A percentile compares a stretch with the other conserved stretches of the same genome.
Conservation (phyloP, 2,329 filamentous ascomycete species). For the Penicillium sp. region DNA sequence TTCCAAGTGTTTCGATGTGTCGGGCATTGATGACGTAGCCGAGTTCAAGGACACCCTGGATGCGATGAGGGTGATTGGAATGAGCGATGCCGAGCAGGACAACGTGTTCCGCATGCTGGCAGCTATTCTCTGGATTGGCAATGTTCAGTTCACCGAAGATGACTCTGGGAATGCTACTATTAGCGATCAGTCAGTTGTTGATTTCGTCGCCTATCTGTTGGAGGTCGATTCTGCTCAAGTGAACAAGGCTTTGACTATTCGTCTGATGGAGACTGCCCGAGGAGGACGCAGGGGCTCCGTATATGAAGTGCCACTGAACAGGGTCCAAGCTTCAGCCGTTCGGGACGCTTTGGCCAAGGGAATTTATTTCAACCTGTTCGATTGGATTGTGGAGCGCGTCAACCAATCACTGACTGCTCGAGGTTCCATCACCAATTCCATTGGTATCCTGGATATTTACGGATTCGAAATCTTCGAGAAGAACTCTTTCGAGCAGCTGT, state of each 20-base stretch:
- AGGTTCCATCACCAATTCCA: constrained; percentile 73
- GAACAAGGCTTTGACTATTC: constrained; percentile 82
- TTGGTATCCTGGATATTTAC: constrained; percentile 98
- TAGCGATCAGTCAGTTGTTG: constrained; percentile 82
- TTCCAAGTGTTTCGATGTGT: constrained; percentile 92
- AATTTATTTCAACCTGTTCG: constrained; percentile 97
- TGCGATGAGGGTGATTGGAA: constrained; percentile 91
- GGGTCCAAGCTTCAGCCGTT: constrained; percentile 78
- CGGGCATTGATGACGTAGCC: constrained; percentile 84
- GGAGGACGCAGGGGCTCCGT: constrained; percentile 65
- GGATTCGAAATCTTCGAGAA: constrained; percentile 99
- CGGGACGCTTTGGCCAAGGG: constrained; percentile 89
- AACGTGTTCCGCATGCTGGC: constrained; percentile 95
- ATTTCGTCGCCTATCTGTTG: constrained; percentile 90
- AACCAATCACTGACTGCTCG: constrained; percentile 83
- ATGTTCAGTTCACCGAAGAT: constrained; percentile 86
- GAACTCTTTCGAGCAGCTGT: constrained; percentile 98
- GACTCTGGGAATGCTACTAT: constrained; percentile 86
- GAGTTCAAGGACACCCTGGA: constrained; percentile 89
- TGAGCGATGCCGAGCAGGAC: constrained; percentile 85
- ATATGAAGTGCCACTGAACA: constrained; percentile 77
- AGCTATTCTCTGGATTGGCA: constrained; percentile 89
- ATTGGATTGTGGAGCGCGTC: constrained; percentile 94
- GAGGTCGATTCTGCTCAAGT: constrained; percentile 80
- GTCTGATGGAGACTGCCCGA: constrained; percentile 72